These are phyloP conservation scores for Crithidia fasciculata DNA, from an alignment of 208 protist genomes.

Conservation along the genomic window DNA sequence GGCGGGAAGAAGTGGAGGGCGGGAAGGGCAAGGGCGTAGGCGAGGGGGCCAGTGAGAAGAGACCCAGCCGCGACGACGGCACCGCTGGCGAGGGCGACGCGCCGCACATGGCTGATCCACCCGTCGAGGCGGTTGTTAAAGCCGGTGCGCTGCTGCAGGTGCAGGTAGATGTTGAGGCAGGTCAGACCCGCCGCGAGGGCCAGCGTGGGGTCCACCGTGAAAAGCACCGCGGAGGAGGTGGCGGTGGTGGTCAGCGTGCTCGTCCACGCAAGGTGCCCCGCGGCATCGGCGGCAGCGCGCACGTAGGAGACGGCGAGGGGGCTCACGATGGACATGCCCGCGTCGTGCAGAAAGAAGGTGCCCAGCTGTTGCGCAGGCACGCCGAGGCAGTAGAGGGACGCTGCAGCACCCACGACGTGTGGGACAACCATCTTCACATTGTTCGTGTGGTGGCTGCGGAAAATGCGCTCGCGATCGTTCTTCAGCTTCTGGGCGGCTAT, in stretches of 20 bases:
- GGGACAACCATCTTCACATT: slow-evolving; percentile 78
- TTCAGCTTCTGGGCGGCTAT: slow-evolving; percentile 83
- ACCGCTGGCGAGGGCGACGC: slow-evolving; percentile 24
- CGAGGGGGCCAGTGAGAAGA: slow-evolving; percentile 18
- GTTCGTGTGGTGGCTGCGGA: slow-evolving; percentile 70
- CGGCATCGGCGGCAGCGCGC: background rate
- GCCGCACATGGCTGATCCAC: slow-evolving; percentile 44
- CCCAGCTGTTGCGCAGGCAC: slow-evolving; percentile 66
- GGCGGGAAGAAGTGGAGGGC: slow-evolving; percentile 59
- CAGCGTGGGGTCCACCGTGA: slow-evolving; percentile 66
- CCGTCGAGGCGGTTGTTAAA: slow-evolving; percentile 73
- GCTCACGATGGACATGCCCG: slow-evolving; percentile 38
- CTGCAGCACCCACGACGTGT: slow-evolving; percentile 31
- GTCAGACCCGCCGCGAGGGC: slow-evolving; percentile 62
- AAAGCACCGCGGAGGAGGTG: slow-evolving; percentile 13
- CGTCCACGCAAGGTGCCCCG: slow-evolving; percentile 10
- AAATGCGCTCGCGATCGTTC: slow-evolving; percentile 84
- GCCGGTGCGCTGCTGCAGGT: slow-evolving; percentile 63
- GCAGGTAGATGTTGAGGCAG: slow-evolving; percentile 48
- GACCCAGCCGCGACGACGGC: slow-evolving; percentile 28
- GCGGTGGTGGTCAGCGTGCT: slow-evolving; percentile 1
- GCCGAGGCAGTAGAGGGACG: slow-evolving; percentile 61
- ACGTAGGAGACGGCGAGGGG: slow-evolving; percentile 33
- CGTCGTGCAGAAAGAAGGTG: slow-evolving; percentile 44
- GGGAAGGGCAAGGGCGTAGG: slow-evolving; percentile 18